Base-by-base conservation (phyloP, 139 green algal species). In the Tetradesmus lagerheimii region DNA sequence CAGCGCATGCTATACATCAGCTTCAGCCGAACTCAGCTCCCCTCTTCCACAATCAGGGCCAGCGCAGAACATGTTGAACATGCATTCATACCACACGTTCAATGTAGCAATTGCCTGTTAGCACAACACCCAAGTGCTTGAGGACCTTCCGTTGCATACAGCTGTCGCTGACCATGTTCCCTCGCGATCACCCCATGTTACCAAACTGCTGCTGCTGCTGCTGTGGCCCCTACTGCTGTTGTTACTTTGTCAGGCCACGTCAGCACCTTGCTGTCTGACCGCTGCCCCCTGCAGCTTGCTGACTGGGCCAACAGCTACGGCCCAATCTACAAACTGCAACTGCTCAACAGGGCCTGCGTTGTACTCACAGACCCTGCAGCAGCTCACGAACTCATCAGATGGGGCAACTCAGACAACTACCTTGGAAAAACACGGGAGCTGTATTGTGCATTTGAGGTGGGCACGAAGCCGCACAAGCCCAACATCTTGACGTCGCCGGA, bases 401-500 rank as follows among this genome's bases (percentile, higher is more conserved):
- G 31, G 39, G 43, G 29, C 29, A 31, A 4, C 6, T 25, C 27
- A 8, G 43, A 85, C 23, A 38, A 18, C n/a, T 64, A 62, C 47
- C 15, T 47, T 53, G 76, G 18, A 34, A 82, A 82, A 31, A 14
- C 18, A 2, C 35, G 23, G 29, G 6, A 45, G 5, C 4, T 82
- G 37, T 82, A 82, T 31, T 8, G 6, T 14, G 35, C 37, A 4
- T 11, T 82, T 34, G 76, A 82, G 76, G 1, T 82, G 4, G 16
- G 35, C 76, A 82, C 50, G 8, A 5, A 16, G 31, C 83, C 83
- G 5, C 62, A 57, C 11, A 35, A 34, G 31, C 83, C 57, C 4
- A 88, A 88, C 64, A 88, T 88, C 50, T 39, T 88, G 16, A 80
- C 83, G 23, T 35, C 35, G 23, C 1, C 20, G 1, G 83, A 88